Evolutionary conservation across 352 stramenopile species (phyloP).

Genomic region (Phytophthora melonis): DNA sequence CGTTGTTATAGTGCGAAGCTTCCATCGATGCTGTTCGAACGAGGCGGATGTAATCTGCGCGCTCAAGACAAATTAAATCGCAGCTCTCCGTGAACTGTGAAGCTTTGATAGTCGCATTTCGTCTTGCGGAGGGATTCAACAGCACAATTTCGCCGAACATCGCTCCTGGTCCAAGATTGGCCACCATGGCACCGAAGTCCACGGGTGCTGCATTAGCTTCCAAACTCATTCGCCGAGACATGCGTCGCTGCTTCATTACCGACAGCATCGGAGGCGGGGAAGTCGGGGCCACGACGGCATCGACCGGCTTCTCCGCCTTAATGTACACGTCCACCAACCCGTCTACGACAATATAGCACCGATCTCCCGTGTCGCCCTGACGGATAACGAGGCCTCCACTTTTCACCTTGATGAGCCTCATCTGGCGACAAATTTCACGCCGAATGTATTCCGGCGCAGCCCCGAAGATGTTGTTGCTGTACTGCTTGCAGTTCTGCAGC

Average conservation of each 20-base stretch:
- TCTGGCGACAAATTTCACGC: conserved; percentile 81
- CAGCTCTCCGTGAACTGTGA: conserved; percentile 72
- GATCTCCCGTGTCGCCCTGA: conserved; percentile 75
- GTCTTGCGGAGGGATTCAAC: conserved; percentile 65
- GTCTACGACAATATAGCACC: conserved; percentile 85
- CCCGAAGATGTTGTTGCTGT: conserved; percentile 87
- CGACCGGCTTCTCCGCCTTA: conserved; percentile 55
- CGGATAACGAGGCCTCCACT: conserved; percentile 69
- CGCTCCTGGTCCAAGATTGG: conserved; percentile 68
- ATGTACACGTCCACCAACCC: conserved; percentile 79
- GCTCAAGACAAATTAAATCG: conserved; percentile 76
- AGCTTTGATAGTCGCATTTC: conserved; percentile 78
- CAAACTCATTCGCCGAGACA: conserved; percentile 34
- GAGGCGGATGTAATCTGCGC: conserved; percentile 76
- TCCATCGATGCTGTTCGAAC: conserved; percentile 83
- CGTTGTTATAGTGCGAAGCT: conserved; percentile 81
- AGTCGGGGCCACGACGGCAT: conserved; percentile 24
- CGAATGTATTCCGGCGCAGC: conserved; percentile 79
- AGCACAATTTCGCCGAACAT: conserved; percentile 86
- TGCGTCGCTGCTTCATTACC: conserved; percentile 24
- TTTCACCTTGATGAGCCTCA: conserved; percentile 70
- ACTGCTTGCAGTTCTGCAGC: conserved; percentile 83
- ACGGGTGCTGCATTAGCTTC: conserved; percentile 17
- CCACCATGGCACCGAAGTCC: conserved; percentile 70
- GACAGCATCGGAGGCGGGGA: conserved; percentile 26